Evolutionary conservation across 2,329 filamentous ascomycete species (phyloP), one percentile per base, ranked within the genome.

Genomic region (Westerdykella aurantiaca): DNA sequence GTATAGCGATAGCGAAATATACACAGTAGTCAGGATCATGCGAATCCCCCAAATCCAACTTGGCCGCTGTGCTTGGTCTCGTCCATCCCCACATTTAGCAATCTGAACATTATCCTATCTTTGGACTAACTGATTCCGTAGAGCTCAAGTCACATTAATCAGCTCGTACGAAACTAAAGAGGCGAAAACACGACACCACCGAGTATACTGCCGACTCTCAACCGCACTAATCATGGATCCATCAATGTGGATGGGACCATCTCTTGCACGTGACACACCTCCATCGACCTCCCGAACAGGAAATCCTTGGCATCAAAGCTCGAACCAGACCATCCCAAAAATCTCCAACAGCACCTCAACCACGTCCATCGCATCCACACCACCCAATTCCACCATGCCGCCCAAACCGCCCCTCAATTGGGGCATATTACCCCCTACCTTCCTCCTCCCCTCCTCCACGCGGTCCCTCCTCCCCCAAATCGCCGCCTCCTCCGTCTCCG

Each of bases 361-460:
- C 17, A 12, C 14, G 9, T 41, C 25, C 47, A 44, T 46, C 42
- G 37, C 45, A 38, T 18, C 37, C 40, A 16, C 37, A 42, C 46
- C 34, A 31, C 43, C 34, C 48, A 25, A 41, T 37, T 39, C 39
- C 39, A 53, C 43, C 44, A 68, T 68, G 65, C 62, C 63, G 38
- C 60, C 63, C 47, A 59, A 55, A 53, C 42, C 56, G 53, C 52
- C 59, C 47, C 55, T 66, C 51, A 62, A 56, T 53, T 61, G 62
- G 63, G 63, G 56, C 7, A 54, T 57, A 13, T 31, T 58, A 25
- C 57, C 63, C 22, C 52, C 58, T 0, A 47, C 55, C 5, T 58
- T 62, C 37, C 56, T 66, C 17, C 41, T 65, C 5, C 61, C 63
- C 1, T 54, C 58, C 25, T 56, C 57, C 22, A 55, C 53, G 13